These are phyloP conservation scores for Penstemon newberryi DNA, from an alignment of 257 asterid genomes.

Conservation along the genomic window DNA sequence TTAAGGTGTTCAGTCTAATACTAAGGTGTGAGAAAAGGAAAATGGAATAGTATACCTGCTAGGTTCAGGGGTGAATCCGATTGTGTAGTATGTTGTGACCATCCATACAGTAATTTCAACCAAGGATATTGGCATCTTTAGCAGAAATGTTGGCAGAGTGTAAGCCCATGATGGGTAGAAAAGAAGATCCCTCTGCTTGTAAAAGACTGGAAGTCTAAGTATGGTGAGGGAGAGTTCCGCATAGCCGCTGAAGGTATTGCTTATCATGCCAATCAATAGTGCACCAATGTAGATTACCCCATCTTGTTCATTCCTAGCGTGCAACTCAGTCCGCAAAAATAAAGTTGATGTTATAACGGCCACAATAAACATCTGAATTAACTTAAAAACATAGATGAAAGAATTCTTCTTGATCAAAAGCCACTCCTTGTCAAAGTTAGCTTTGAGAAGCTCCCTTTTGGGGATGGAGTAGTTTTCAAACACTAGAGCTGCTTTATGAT, in stretches of 20 bases:
- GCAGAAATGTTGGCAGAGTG: slow-evolving; percentile 51
- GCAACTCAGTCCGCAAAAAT: slow-evolving; percentile 51
- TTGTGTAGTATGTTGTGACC: slow-evolving; percentile 55
- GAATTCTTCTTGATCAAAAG: slow-evolving; percentile 65
- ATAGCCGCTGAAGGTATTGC: slow-evolving; percentile 59
- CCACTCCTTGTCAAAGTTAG: slow-evolving; percentile 72
- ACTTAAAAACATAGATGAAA: slow-evolving; percentile 64
- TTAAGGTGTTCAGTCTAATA: not conserved
- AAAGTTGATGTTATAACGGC: slow-evolving; percentile 57
- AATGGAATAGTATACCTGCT: slow-evolving; percentile 35
- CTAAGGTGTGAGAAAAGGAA: not conserved
- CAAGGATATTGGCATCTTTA: slow-evolving; percentile 53
- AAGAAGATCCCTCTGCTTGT: slow-evolving; percentile 60
- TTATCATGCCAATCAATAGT: slow-evolving; percentile 42
- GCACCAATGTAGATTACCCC: slow-evolving; percentile 62
- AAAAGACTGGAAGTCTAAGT: slow-evolving; percentile 63
- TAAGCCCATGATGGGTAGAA: slow-evolving; percentile 71
- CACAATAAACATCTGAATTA: slow-evolving; percentile 55
- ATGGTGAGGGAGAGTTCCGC: slow-evolving; percentile 57
- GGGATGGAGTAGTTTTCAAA: slow-evolving; percentile 49
- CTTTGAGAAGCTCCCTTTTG: slow-evolving; percentile 50
- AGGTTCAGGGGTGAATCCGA: slow-evolving; percentile 69
- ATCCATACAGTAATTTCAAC: slow-evolving; percentile 61
- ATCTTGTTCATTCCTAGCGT: slow-evolving; percentile 44
- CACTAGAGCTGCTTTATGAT: slow-evolving; percentile 59